Conservation (phyloP, 2,329 filamentous ascomycete species). For the Epichloe sylvatica region DNA sequence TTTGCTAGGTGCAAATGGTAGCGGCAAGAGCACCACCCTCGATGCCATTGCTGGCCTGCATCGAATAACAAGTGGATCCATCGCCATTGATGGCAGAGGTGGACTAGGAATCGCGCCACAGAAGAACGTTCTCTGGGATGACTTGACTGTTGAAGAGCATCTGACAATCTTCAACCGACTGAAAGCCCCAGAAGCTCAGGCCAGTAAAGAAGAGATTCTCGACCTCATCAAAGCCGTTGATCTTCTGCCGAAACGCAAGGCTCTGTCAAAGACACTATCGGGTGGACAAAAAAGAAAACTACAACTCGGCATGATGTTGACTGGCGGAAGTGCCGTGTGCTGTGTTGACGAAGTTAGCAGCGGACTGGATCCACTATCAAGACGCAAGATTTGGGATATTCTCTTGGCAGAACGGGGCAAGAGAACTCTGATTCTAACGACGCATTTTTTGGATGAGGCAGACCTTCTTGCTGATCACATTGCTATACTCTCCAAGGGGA, state of each 20-base stretch:
- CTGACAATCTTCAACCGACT: constrained; percentile 70
- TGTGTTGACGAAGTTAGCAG: constrained; percentile 86
- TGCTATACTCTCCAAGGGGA: constrained; percentile 73
- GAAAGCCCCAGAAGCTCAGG: constrained; percentile 48
- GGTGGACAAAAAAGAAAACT: constrained; percentile 88
- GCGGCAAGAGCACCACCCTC: constrained; percentile 79
- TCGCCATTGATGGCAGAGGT: constrained; percentile 63
- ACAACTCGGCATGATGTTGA: constrained; percentile 90
- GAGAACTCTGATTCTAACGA: constrained; percentile 76
- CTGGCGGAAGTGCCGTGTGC: constrained; percentile 74
- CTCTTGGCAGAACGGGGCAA: constrained; percentile 68
- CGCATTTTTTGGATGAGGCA: constrained; percentile 87
- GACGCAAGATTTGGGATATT: constrained; percentile 90
- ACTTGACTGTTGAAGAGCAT: constrained; percentile 75
- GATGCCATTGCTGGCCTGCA: constrained; percentile 77
- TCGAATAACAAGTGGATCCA: constrained; percentile 59
- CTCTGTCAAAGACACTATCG: constrained; percentile 63
- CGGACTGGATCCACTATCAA: constrained; percentile 72
- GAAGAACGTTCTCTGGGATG: constrained; percentile 88
- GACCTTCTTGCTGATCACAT: constrained; percentile 83
- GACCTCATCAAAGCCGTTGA: constrained; percentile 59
- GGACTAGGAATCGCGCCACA: constrained; percentile 81
- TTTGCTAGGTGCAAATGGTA: constrained; percentile 77
- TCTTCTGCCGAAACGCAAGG: constrained; percentile 57
- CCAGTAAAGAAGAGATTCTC: constrained; percentile 43